Evolutionary conservation across 257 asterid species (phyloP), one percentile per base, ranked within the genome.

Genomic region (Fraxinus cuspidata): DNA sequence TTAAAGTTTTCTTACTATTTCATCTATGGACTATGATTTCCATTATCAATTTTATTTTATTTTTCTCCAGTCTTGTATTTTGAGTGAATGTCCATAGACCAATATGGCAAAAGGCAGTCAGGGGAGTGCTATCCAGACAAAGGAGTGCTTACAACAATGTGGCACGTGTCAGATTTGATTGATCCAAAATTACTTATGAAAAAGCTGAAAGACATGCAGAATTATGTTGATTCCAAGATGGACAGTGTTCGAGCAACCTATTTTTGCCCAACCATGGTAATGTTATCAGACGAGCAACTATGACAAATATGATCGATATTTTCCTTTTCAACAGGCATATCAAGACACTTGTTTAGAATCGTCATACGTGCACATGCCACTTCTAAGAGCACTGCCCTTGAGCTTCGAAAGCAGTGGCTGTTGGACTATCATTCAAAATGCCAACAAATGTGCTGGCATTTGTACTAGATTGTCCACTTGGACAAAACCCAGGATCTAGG

Each of bases 191-290:
- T 66, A 42, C 79, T 81, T 13, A 27, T 78, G 32, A 75, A 81
- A 32, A 66, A 47, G 63, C 27, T 84, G 82, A 84, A 1, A 77
- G 18, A 7, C 67, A 70, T 6, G 83, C 81, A 25, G 58, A 78
- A 27, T 27, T 81, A 27, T 51, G 80, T n/a, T 78, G 77, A 71
- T 72, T 84, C 35, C 85, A 84, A 53, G 66, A 51, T 63, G 87
- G 85, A 25, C 74, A 81, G 13, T 84, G 85, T 68, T 84, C 81
- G 18, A 69, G 23, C 44, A 81, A 76, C 78, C 72, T 79, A 77
- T 70, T 70, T 70, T 65, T 44, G 58, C 19, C 58, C 0, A 2
- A 23, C 19, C 37, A 28, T 27, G 15, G 13, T 21, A n/a, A 16
- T 6, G 31, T 9, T 60, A 60, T 8, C 67, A 5, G 6, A 60